A percentile compares a stretch with the other conserved stretches of the same genome.
Conservation (phyloP, 768 basidiomycete genomes). For the Trametes coccinea region DNA sequence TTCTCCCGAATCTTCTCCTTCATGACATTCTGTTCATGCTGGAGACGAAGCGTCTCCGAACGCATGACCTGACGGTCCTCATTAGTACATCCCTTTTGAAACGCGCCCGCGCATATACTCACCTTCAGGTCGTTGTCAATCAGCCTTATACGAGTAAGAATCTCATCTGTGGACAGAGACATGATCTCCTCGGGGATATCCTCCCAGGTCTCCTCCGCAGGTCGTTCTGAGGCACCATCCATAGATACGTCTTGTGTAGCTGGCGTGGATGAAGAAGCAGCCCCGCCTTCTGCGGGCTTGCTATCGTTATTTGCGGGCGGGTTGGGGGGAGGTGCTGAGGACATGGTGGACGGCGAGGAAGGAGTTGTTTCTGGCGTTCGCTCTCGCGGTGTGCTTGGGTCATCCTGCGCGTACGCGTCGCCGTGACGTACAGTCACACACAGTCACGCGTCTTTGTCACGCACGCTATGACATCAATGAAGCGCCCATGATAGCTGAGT, state of each 20-base stretch:
- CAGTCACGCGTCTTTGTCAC: constrained; percentile 14
- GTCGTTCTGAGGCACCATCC: constrained; percentile 74
- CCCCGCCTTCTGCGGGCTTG: constrained; percentile 53
- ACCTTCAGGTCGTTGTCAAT: constrained; percentile 98
- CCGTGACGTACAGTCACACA: constrained; percentile 6
- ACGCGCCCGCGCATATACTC: constrained; percentile 17
- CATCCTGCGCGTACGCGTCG: constrained; percentile 23
- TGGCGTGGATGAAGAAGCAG: constrained; percentile 35
- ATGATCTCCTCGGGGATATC: constrained; percentile 91
- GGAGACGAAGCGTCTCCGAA: constrained; percentile 87
- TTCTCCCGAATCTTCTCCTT: constrained; percentile 99
- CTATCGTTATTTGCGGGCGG: constrained; percentile 35
- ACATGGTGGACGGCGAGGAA: constrained; percentile 39
- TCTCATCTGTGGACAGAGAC: constrained; percentile 78
- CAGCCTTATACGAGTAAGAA: constrained; percentile 83
- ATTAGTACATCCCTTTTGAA: too few relatives aligned
- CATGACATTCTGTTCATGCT: constrained; percentile 96
- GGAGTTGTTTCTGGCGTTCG: not conserved
- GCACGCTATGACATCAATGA: not conserved
- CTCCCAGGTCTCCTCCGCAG: constrained; percentile 79
- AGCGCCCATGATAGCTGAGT: too few relatives aligned
- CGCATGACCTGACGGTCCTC: constrained; percentile 81
- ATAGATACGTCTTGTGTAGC: constrained; percentile 45
- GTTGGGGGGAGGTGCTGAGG: constrained; percentile 55
- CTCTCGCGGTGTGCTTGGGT: constrained; percentile 6